Evolutionary conservation across 164 flowering plant genomes (phyloP).

Genomic region (Vitis labrusca): DNA sequence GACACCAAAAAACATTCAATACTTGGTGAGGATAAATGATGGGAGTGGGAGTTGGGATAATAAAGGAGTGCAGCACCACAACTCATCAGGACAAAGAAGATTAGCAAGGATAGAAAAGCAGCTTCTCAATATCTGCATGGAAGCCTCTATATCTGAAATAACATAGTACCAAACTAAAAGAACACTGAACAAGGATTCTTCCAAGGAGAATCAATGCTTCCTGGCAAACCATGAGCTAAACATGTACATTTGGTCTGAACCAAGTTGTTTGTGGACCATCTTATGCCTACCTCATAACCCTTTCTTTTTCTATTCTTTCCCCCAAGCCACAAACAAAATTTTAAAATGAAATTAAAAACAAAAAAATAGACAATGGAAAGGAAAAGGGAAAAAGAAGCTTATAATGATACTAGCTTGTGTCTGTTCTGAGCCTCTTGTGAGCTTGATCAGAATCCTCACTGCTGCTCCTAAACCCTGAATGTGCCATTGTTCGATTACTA

Average conservation of each 20-base stretch:
- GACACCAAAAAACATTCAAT: too few relatives aligned
- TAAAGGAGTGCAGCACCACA: neutral
- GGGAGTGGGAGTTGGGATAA: neutral
- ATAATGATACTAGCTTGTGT: constrained; percentile 17
- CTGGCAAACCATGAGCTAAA: constrained; percentile 5
- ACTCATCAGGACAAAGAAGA: neutral
- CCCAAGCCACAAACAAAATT: neutral
- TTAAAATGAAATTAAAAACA: neutral
- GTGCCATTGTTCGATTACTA: constrained; percentile 12
- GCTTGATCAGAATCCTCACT: constrained; percentile 29
- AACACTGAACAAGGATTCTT: constrained; percentile 1
- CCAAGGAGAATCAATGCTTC: constrained; percentile 1
- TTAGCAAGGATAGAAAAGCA: neutral
- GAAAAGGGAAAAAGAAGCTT: neutral
- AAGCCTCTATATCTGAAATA: constrained; percentile 4
- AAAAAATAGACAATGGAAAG: neutral
- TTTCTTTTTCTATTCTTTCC: neutral
- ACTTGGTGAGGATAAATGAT: too few relatives aligned
- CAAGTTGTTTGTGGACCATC: neutral
- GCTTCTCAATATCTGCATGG: constrained; percentile 6
- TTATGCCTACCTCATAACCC: constrained; percentile 1
- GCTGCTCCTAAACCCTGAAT: constrained; percentile 12
- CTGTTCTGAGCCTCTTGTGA: constrained; percentile 32
- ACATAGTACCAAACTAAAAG: neutral
- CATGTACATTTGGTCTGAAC: constrained; percentile 18